Conservation (phyloP, 345 rosid genomes). For the Dipteronia dyeriana region DNA sequence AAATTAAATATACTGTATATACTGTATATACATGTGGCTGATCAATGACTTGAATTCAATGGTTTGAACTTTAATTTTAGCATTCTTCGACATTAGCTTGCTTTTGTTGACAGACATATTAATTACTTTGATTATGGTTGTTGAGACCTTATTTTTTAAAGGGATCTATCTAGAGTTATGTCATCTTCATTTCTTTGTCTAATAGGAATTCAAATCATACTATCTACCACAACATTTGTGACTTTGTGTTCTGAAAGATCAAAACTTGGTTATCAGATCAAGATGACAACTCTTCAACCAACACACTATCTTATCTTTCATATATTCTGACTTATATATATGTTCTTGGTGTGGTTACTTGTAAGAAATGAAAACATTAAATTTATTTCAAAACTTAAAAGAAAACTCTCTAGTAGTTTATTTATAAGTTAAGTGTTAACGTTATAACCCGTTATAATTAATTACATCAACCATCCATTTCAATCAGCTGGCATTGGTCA, state of each 20-base stretch:
- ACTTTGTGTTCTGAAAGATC: neutral
- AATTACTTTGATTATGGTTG: neutral
- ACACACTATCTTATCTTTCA: neutral
- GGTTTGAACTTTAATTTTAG: no score
- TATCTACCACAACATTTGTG: neutral
- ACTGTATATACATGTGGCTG: no score
- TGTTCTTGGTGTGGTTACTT: no score
- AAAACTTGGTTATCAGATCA: neutral
- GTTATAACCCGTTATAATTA: no score
- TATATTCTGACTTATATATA: no score
- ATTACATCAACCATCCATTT: neutral
- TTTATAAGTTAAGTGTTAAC: no score
- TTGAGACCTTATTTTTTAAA: neutral
- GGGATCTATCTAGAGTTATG: neutral
- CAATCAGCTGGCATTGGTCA: no score
- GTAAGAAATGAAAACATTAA: constrained; percentile 6
- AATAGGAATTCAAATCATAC: neutral
- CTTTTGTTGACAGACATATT: no score
- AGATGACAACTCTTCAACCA: neutral
- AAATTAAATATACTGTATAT: no score
- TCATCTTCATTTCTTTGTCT: neutral
- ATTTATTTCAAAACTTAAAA: neutral
- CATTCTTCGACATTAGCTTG: no score
- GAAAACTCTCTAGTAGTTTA: neutral
- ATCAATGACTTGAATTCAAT: no score